Evolutionary conservation across 257 asterid genomes (phyloP).

Genomic region (Cynanchum wilfordii): DNA sequence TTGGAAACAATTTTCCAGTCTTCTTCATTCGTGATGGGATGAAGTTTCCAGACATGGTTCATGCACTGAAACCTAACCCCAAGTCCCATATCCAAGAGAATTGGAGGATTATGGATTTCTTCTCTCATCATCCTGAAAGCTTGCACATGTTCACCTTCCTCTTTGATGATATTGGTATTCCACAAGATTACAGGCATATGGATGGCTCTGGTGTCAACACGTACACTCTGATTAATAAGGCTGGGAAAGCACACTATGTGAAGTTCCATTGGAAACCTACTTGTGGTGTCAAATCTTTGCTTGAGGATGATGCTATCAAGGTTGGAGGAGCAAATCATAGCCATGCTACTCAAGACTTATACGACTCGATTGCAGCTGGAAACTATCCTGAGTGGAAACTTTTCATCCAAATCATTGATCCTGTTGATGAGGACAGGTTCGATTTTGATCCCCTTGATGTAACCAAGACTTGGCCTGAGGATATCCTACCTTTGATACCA

Average conservation of each 20-base stretch:
- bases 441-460: constrained; percentile 41
- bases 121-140: constrained; percentile 37
- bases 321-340: constrained; percentile 37
- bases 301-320: constrained; percentile 30
- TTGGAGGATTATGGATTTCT: constrained; percentile 35
- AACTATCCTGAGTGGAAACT: constrained; percentile 42
- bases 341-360: constrained; percentile 38
- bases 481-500: constrained; percentile 36
- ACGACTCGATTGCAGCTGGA: constrained; percentile 38
- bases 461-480: constrained; percentile 40
- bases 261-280: constrained; percentile 38
- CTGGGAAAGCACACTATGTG: constrained; percentile 34
- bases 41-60: constrained; percentile 40
- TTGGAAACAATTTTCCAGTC: constrained; percentile 39
- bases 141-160: constrained; percentile 39
- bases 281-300: constrained; percentile 32
- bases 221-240: constrained; percentile 28
- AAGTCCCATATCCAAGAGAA: constrained; percentile 37
- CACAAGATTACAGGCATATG: constrained; percentile 42
- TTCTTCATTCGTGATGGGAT: constrained; percentile 37
- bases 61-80: constrained; percentile 37
- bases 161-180: constrained; percentile 35
- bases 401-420: constrained; percentile 33
- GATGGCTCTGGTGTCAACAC: constrained; percentile 36
- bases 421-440: constrained; percentile 23